Conservation (phyloP, 495 filamentous ascomycete species). For the Hyaloscypha finlandica region DNA sequence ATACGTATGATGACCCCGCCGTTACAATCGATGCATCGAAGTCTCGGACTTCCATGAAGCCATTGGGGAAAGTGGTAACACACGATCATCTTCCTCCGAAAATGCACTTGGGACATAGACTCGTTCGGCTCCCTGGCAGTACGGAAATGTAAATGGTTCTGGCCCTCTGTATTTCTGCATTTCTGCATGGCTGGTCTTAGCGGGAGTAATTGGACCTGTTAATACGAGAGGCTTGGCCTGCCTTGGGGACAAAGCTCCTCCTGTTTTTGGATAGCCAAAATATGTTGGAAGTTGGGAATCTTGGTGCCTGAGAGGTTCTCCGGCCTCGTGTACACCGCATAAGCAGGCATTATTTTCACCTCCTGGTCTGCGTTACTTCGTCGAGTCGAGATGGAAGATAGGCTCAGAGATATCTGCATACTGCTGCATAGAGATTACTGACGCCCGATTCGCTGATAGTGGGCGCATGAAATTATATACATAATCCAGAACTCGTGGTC, state of each 20-base stretch:
- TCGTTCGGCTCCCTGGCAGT: conserved; percentile 26
- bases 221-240: not conserved
- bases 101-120: conserved; percentile 15
- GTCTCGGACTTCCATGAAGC: conserved; percentile 6
- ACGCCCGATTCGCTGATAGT: not conserved
- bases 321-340: not conserved
- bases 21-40: conserved; percentile 50
- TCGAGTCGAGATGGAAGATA: not conserved
- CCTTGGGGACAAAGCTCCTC: not conserved
- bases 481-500: not conserved
- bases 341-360: not conserved
- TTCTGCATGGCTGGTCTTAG: conserved; percentile 11
- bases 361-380: not conserved
- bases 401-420: not conserved
- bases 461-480: not conserved
- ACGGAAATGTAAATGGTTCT: conserved; percentile 21
- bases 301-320: not conserved
- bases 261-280: not conserved
- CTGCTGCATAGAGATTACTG: not conserved
- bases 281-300: not conserved
- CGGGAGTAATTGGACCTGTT: conserved; percentile 15
- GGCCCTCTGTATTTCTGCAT: not conserved
- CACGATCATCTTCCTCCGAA: conserved; percentile 33
- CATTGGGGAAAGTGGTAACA: conserved; percentile 19
- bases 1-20: conserved; percentile 56